Percentiles rank a stretch among this genome's conserved stretches.
phyloP scores from a whole-genome alignment of 805 yeast species.

The Wickerhamiella vanderwaltii region DNA sequence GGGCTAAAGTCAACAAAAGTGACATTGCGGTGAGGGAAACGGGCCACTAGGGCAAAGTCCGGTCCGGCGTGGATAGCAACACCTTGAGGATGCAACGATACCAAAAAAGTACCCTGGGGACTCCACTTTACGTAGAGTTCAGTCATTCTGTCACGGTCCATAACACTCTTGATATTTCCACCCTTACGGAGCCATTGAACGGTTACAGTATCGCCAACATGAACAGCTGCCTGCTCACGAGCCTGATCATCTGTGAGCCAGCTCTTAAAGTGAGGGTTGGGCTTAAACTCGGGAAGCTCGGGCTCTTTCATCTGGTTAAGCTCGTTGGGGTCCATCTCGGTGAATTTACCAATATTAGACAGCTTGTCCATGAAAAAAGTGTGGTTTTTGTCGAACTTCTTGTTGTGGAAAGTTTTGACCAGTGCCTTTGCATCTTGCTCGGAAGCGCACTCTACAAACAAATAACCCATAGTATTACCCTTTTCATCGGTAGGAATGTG shows the following conservation, averaged over 20 bases:
- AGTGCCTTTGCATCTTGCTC: constrained; percentile 63
- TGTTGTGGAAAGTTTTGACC: constrained; percentile 68
- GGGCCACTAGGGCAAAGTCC: constrained; percentile 55
- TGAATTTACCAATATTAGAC: constrained; percentile 25
- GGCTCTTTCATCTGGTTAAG: constrained; percentile 53
- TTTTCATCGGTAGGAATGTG: constrained; percentile 61
- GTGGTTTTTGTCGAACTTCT: constrained; percentile 89
- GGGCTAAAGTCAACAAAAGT: constrained; percentile 87
- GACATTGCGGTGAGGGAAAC: constrained; percentile 81
- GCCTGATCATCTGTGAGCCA: constrained; percentile 86
- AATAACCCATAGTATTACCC: constrained; percentile 71
- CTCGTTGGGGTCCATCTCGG: constrained; percentile 65
- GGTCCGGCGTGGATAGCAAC: constrained; percentile 94
- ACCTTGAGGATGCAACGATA: constrained; percentile 88
- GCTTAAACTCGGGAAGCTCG: constrained; percentile 52
- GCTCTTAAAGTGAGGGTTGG: constrained; percentile 69
- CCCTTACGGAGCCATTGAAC: constrained; percentile 74
- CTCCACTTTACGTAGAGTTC: constrained; percentile 80
- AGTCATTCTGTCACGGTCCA: constrained; percentile 76
- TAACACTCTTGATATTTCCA: constrained; percentile 60
- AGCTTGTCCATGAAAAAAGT: constrained; percentile 73
- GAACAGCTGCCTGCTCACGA: constrained; percentile 81
- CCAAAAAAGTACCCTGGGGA: constrained; percentile 80
- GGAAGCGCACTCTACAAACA: constrained; percentile 66
- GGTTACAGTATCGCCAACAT: constrained; percentile 67